Conservation (phyloP, 2,329 filamentous ascomycete genomes). For the Ophiostoma ips region DNA sequence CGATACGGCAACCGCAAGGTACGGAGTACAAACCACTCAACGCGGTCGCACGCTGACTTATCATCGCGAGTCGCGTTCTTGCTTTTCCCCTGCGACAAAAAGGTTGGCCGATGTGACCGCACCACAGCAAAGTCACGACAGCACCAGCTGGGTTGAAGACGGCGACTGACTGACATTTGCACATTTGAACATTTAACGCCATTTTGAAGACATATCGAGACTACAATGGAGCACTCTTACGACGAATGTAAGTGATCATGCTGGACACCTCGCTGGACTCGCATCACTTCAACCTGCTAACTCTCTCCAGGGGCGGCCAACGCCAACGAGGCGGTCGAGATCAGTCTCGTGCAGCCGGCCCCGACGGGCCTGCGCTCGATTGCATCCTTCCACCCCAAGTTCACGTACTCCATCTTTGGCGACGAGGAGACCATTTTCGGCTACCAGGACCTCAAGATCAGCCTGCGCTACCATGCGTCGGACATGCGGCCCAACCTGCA, state of each 20-base stretch:
- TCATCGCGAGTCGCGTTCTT: conserved; percentile 10
- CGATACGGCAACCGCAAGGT: conserved; percentile 5
- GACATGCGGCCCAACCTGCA: conserved; percentile 69
- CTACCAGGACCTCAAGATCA: conserved; percentile 68
- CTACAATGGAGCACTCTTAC: background rate
- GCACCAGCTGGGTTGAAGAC: too few relatives aligned
- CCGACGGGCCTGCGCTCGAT: conserved; percentile 39
- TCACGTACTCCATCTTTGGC: conserved; percentile 85
- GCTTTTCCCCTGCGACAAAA: background rate
- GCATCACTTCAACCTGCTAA: background rate
- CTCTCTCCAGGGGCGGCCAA: conserved; percentile 39
- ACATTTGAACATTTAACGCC: too few relatives aligned
- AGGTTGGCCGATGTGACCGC: background rate
- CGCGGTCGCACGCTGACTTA: conserved; percentile 7
- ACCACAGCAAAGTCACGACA: background rate
- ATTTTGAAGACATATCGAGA: too few relatives aligned
- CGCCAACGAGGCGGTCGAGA: conserved; percentile 47
- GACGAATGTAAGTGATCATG: background rate
- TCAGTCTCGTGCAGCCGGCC: conserved; percentile 43
- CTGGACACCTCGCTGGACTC: background rate
- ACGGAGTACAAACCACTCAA: too few relatives aligned
- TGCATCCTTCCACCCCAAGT: conserved; percentile 65
- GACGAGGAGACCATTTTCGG: conserved; percentile 88
- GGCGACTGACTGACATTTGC: too few relatives aligned
- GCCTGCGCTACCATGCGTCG: conserved; percentile 50